Percentiles rank a stretch among this genome's conserved stretches.
phyloP scores from a whole-genome alignment of 805 yeast species.

The Ogataea thermomethanolica region DNA sequence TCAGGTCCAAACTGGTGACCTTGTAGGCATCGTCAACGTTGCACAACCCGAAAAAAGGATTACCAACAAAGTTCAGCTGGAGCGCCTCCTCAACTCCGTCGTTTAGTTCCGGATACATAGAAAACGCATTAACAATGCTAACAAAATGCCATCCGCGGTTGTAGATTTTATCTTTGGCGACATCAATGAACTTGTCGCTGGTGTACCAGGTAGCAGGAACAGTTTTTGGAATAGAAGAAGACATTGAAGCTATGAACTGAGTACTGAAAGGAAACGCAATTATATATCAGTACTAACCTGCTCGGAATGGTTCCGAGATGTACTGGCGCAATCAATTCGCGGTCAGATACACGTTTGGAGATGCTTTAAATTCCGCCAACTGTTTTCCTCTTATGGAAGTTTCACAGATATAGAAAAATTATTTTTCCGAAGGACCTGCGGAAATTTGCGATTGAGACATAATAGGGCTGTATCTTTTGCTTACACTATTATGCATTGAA shows the following conservation, averaged over 20 bases:
- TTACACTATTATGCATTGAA: no score
- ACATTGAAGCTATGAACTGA: not conserved
- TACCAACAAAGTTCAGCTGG: constrained; percentile 26
- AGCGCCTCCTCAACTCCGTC: constrained; percentile 20
- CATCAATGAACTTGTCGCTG: constrained; percentile 23
- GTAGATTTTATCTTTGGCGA: constrained; percentile 22
- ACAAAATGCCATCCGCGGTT: constrained; percentile 32
- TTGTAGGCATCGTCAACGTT: constrained; percentile 24
- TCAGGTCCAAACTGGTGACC: constrained; percentile 15
- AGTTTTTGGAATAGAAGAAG: constrained; percentile 11
- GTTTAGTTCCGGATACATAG: constrained; percentile 14
- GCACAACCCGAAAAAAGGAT: constrained; percentile 28
- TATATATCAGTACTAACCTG: not conserved
- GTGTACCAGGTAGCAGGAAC: constrained; percentile 29
- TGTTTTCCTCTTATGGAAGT: constrained; percentile 1
- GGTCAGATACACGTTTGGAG: not conserved
- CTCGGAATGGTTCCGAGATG: not conserved
- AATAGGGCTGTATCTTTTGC: not conserved
- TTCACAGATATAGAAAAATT: not conserved
- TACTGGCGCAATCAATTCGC: not conserved
- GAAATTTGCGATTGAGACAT: not conserved
- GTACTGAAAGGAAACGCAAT: no score
- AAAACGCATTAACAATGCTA: constrained; percentile 20
- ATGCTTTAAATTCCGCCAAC: not conserved
- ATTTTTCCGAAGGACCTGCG: not conserved